Conservation (phyloP, 1,284 basidiomycete genomes). For the Exobasidium rhododendri region DNA sequence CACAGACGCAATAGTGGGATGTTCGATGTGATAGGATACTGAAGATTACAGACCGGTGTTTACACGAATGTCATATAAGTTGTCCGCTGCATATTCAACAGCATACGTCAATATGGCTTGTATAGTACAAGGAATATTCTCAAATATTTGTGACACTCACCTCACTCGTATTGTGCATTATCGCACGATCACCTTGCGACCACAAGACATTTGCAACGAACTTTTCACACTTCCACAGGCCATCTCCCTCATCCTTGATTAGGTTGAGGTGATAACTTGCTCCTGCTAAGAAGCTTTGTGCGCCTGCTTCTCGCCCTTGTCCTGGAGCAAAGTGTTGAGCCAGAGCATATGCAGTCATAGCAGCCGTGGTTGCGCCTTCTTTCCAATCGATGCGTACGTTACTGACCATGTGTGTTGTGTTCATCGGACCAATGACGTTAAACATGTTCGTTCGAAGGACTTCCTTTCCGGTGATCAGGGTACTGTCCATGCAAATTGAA, state of each 20-base stretch:
- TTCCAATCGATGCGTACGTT: not conserved
- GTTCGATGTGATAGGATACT: too few species aligned
- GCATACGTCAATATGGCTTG: too few species aligned
- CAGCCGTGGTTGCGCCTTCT: not conserved
- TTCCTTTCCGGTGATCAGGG: not conserved
- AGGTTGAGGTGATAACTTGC: not conserved
- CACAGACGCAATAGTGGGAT: too few species aligned
- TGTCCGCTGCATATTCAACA: too few species aligned
- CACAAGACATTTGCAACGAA: not conserved
- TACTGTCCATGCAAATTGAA: not conserved
- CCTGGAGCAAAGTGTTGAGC: not conserved
- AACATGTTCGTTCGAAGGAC: not conserved
- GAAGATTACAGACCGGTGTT: too few species aligned
- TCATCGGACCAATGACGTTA: not conserved
- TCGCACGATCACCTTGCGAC: not conserved
- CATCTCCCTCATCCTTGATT: not conserved
- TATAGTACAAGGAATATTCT: too few species aligned
- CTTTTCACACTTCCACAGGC: not conserved
- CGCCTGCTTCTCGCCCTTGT: not conserved
- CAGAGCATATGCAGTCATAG: not conserved
- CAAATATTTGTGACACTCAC: too few species aligned
- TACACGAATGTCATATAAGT: too few species aligned
- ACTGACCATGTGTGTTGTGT: not conserved
- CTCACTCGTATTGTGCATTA: too few species aligned
- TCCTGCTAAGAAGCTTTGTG: not conserved